Percentiles rank a stretch among this genome's conserved stretches.
Evolutionary conservation across 2,329 filamentous ascomycete species (phyloP).

Genomic region (Colletotrichum sp.): DNA sequence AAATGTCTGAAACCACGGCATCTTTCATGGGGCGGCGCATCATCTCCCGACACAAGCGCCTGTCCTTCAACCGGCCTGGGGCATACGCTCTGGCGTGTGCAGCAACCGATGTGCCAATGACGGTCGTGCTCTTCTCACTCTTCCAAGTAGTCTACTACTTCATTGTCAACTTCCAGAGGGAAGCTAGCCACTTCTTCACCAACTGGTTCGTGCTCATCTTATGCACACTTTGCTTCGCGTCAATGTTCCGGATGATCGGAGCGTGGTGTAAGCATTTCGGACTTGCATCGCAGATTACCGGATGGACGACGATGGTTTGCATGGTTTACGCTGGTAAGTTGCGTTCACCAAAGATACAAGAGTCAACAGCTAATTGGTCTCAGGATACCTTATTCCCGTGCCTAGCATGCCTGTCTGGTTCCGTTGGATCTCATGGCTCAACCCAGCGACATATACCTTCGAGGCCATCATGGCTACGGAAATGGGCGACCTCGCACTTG

Average conservation of each 20-base stretch:
- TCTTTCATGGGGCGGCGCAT: conserved; percentile 49
- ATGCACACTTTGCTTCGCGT: conserved; percentile 73
- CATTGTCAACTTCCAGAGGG: conserved; percentile 55
- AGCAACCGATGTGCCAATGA: conserved; percentile 60
- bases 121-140: conserved; percentile 50
- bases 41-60: conserved; percentile 51
- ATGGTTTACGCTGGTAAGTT: conserved; percentile 58
- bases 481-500: conserved; percentile 40
- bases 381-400: conserved; percentile 55
- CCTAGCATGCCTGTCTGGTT: conserved; percentile 74
- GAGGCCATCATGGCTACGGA: conserved; percentile 77
- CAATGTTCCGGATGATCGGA: conserved; percentile 76
- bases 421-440: conserved; percentile 76
- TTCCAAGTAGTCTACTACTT: conserved; percentile 67
- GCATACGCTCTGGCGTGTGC: conserved; percentile 59
- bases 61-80: conserved; percentile 55
- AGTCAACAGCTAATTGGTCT: background rate
- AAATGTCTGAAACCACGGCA: conserved; percentile 57
- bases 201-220: conserved; percentile 74
- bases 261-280: conserved; percentile 70
- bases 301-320: conserved; percentile 62
- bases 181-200: conserved; percentile 74
- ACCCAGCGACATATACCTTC: conserved; percentile 76
- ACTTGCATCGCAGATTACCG: conserved; percentile 57
- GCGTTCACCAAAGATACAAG: conserved; percentile 23